Evolutionary conservation across 441 rosid species (phyloP), one percentile per base, ranked within the genome.

Genomic region (Arabidopsis lyrata): DNA sequence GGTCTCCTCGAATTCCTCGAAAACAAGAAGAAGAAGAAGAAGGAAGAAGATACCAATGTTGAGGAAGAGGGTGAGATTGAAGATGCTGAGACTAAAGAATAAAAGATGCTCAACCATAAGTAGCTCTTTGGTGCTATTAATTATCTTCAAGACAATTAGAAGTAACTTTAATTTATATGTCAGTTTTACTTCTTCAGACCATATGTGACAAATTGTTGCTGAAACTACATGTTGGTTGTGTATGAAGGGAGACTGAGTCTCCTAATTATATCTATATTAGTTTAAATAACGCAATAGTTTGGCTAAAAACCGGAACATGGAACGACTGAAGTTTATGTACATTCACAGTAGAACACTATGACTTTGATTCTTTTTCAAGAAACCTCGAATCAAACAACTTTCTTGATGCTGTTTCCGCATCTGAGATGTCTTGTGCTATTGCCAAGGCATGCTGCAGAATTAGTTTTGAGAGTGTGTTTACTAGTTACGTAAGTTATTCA

Each of bases 351-450:
- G n/a, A 45, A 57, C 65, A 22, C 20, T 54, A 47, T 20, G 29
- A 10, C 29, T 35, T 58, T 15, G 36, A 24, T 18, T 72, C 10
- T 18, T 38, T 9, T 54, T 62, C 38, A 72, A 53, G 63, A 72
- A 41, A 18, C 44, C 45, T 81, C 84, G 66, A 89, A 87, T 59
- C 89, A 80, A 50, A 22, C 22, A n/a, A n/a, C n/a, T n/a, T n/a
- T n/a, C n/a, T n/a, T n/a, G n/a, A n/a, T n/a, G n/a, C n/a, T n/a
- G n/a, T n/a, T n/a, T n/a, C n/a, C n/a, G n/a, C n/a, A n/a, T n/a
- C n/a, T n/a, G n/a, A n/a, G n/a, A n/a, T n/a, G n/a, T n/a, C n/a
- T n/a, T n/a, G n/a, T n/a, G n/a, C n/a, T n/a, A n/a, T n/a, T n/a
- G n/a, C n/a, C n/a, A n/a, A n/a, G n/a, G n/a, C n/a, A n/a, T n/a